Evolutionary conservation across 306 rosid species (phyloP).

Genomic region (Lathyrus oleraceus): DNA sequence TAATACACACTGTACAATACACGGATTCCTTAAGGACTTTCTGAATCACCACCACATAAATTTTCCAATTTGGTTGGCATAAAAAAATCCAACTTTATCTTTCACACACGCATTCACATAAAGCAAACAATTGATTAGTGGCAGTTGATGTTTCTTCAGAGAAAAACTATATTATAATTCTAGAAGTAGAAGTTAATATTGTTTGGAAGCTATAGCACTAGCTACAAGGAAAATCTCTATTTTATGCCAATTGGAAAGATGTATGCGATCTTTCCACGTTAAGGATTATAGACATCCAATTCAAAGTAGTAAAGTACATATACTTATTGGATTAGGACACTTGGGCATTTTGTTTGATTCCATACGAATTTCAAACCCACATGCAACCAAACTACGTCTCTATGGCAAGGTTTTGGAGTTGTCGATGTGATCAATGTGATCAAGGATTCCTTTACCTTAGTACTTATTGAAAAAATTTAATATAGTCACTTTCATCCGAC

Average conservation of each 20-base stretch:
- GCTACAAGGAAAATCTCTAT: constrained; percentile 3
- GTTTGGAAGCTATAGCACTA: constrained; percentile 1
- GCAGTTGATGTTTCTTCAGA: constrained; percentile 36
- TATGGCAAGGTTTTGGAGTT: constrained; percentile 30
- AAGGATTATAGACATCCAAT: background rate
- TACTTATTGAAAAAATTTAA: too few relatives aligned
- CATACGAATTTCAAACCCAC: constrained; percentile 26
- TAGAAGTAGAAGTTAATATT: background rate
- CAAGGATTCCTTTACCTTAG: constrained; percentile 27
- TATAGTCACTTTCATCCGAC: too few relatives aligned
- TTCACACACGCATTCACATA: constrained; percentile 1
- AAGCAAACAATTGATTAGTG: constrained; percentile 32
- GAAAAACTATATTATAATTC: background rate
- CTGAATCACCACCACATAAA: constrained; percentile 46
- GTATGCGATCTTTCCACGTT: constrained; percentile 29
- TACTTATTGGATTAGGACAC: background rate
- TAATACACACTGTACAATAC: background rate
- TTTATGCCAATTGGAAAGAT: constrained; percentile 27
- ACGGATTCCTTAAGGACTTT: constrained; percentile 37
- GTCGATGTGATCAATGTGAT: constrained; percentile 22
- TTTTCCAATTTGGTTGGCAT: constrained; percentile 45
- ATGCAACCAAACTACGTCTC: constrained; percentile 38
- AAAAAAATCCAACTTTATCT: constrained; percentile 14
- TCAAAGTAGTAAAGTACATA: constrained; percentile 5
- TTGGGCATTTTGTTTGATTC: constrained; percentile 35